Evolutionary conservation across 805 yeast species (phyloP).

Genomic region (Geotrichum ghanense): DNA sequence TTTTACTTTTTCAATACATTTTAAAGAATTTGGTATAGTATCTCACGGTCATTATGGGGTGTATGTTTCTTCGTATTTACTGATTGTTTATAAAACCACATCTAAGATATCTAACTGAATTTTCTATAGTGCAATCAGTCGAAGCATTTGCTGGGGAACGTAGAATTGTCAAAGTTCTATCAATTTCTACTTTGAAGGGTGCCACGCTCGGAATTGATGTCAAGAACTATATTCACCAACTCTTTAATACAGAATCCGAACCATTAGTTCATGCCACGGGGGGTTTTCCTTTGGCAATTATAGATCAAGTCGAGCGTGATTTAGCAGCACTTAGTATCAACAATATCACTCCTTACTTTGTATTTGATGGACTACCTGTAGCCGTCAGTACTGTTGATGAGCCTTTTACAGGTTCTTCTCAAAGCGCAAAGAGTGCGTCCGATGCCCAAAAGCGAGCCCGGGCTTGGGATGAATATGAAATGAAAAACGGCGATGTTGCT

Average conservation of each 20-base stretch:
- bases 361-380: conserved; percentile 52
- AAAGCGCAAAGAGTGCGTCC: conserved; percentile 10
- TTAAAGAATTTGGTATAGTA: too few species aligned
- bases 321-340: conserved; percentile 46
- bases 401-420: conserved; percentile 13
- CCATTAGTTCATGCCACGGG: conserved; percentile 67
- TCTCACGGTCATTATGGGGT: too few species aligned
- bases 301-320: conserved; percentile 47
- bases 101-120: too few species aligned
- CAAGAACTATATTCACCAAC: conserved; percentile 59
- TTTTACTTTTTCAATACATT: too few species aligned
- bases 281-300: conserved; percentile 61
- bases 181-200: conserved; percentile 53
- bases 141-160: conserved; percentile 63
- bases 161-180: conserved; percentile 45
- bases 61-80: too few species aligned
- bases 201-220: conserved; percentile 77
- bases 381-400: conserved; percentile 28
- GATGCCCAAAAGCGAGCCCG: conserved; percentile 25
- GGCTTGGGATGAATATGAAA: conserved; percentile 32
- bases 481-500: conserved; percentile 25
- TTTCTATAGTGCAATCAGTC: conserved; percentile 42
- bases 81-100: too few species aligned
- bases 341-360: conserved; percentile 67
- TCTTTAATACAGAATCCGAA: conserved; percentile 43